These are phyloP conservation scores for Mortierella sp. DNA, from an alignment of 371 early-diverging fungal genomes.

Conservation along the genomic window DNA sequence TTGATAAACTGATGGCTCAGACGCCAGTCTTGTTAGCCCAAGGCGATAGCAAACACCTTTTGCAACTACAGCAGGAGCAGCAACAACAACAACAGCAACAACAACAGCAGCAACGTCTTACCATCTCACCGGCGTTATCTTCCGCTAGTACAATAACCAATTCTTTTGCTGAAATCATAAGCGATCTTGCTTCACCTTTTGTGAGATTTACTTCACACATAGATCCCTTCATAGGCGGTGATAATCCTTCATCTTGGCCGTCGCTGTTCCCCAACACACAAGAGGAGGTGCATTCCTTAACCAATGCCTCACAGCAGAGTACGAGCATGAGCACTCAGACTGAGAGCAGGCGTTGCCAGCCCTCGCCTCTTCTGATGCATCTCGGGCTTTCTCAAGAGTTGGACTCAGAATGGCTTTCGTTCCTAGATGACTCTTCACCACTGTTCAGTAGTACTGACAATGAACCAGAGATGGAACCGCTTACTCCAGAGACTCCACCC, in stretches of 20 bases:
- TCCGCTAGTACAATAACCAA: slow-evolving; percentile 9
- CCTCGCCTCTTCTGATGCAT: slow-evolving; percentile 7
- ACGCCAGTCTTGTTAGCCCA: slow-evolving; percentile 23
- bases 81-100: slow-evolving; percentile 15
- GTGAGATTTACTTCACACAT: background rate
- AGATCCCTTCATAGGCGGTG: slow-evolving; percentile 30
- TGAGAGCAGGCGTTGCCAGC: slow-evolving; percentile 5
- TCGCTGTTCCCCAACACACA: slow-evolving; percentile 29
- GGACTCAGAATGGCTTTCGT: slow-evolving; percentile 39
- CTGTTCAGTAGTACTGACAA: slow-evolving; percentile 4
- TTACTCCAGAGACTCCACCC: background rate
- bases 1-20: slow-evolving; percentile 30
- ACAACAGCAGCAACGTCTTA: slow-evolving; percentile 5
- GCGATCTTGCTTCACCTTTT: slow-evolving; percentile 22
- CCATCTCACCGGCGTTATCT: slow-evolving; percentile 5
- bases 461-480: background rate
- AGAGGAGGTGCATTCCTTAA: background rate
- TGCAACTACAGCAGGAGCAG: background rate
- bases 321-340: background rate
- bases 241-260: slow-evolving; percentile 23
- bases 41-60: slow-evolving; percentile 21
- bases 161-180: slow-evolving; percentile 12
- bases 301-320: background rate
- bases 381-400: slow-evolving; percentile 9
- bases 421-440: slow-evolving; percentile 39